Evolutionary conservation across 208 protist genomes (phyloP).

Genomic region (Polymyxa betae): DNA sequence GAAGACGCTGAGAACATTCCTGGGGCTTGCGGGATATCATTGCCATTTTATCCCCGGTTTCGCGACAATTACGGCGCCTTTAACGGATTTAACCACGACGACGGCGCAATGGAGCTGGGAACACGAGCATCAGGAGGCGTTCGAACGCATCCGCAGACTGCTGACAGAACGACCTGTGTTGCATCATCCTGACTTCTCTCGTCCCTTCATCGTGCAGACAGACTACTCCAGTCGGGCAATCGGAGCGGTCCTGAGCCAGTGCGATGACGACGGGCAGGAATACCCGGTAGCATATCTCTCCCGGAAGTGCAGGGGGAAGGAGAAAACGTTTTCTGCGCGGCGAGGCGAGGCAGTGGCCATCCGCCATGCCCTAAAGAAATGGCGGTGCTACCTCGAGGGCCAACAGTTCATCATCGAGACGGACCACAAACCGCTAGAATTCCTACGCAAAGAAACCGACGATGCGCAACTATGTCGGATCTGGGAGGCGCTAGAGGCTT

Average conservation of each 20-base stretch:
- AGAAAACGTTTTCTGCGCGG: neutral
- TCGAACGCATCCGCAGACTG: neutral
- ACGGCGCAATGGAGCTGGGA: conserved; percentile 32
- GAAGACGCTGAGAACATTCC: conserved; percentile 2
- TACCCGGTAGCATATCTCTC: conserved; percentile 29
- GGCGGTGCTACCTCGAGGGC: neutral
- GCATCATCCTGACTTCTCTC: conserved; percentile 21
- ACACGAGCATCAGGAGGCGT: neutral
- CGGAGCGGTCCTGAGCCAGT: neutral
- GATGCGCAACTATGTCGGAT: conserved; percentile 18
- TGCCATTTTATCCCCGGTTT: conserved; percentile 23
- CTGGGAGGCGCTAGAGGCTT: conserved; percentile 21
- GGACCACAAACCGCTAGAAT: conserved; percentile 27
- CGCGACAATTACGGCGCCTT: conserved; percentile 1
- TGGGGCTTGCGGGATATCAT: conserved; percentile 26
- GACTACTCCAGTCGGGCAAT: neutral
- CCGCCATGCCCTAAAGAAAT: neutral
- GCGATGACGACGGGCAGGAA: conserved; percentile 1
- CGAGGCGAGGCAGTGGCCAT: neutral
- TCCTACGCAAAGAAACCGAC: conserved; percentile 34
- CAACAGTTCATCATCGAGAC: neutral
- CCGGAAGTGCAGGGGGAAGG: neutral
- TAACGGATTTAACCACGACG: neutral
- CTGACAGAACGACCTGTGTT: conserved; percentile 7
- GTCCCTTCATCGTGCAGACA: conserved; percentile 1